Percentiles rank a stretch among this genome's conserved stretches.
Evolutionary conservation across 2,329 filamentous ascomycete species (phyloP).

Genomic region (Furcasterigmium furcatum): DNA sequence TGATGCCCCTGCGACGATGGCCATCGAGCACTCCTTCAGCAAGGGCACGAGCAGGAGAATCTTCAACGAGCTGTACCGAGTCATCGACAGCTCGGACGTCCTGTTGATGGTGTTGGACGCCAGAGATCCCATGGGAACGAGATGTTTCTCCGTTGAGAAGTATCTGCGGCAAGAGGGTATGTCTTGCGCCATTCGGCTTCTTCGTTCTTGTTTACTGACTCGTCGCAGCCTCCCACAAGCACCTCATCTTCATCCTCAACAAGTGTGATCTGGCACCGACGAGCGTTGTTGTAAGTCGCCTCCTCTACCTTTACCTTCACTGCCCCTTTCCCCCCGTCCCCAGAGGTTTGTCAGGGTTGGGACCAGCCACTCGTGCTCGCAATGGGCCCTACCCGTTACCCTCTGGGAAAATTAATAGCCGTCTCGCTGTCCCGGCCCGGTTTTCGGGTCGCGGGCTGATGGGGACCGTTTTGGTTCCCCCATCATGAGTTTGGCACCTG

Average conservation of each 20-base stretch:
- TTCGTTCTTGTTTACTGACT: not conserved
- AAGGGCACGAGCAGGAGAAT: conserved; percentile 96
- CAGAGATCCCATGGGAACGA: conserved; percentile 82
- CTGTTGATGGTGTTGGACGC: conserved; percentile 94
- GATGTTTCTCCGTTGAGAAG: conserved; percentile 73
- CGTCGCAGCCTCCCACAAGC: conserved; percentile 77
- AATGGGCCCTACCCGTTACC: conserved; percentile 96
- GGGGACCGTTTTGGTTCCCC: conserved; percentile 82
- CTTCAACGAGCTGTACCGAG: conserved; percentile 95
- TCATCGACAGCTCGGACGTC: conserved; percentile 93
- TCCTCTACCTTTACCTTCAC: conserved; percentile 6
- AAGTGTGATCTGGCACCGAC: conserved; percentile 94
- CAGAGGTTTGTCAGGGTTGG: conserved; percentile 74
- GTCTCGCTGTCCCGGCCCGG: conserved; percentile 63
- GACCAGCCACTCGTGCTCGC: conserved; percentile 18
- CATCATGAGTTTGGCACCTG: conserved; percentile 72
- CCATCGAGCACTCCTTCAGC: conserved; percentile 83
- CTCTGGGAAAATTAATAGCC: conserved; percentile 89
- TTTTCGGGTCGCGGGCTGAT: conserved; percentile 62
- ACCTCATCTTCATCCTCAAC: conserved; percentile 85
- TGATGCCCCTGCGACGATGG: conserved; percentile 52
- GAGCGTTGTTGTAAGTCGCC: conserved; percentile 82
- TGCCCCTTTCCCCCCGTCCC: conserved; percentile 36
- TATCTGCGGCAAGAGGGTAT: conserved; percentile 27
- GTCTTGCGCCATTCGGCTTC: not conserved